Base-by-base conservation (phyloP, 2,329 filamentous ascomycete genomes). In the Aureobasidium leucospermi region DNA sequence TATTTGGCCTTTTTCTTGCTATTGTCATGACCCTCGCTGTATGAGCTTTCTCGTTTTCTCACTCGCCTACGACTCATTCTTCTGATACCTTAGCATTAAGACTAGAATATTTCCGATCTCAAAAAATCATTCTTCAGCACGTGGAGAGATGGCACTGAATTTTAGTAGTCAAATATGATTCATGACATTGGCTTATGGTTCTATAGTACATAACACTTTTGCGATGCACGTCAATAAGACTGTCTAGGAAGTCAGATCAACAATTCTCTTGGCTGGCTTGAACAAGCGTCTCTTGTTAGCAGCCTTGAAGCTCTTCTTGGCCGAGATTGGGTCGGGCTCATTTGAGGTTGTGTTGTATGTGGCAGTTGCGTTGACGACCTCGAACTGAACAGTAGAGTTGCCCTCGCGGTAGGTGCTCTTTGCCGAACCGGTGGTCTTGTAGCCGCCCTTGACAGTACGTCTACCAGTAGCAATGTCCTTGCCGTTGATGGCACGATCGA, bases 381-480 rank as follows among this genome's bases (percentile, higher is more conserved):
- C 48, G 11, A 62, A 60, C 28, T 62, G 60, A 6, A 62, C 55
- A 9, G 60, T 62, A 1, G 45, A 47, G 38, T 62, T 62, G 5
- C 77, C 77, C 65, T 79, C 74, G 3, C 74, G 64, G 59, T 71
- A 76, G 9, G 65, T 67, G 59, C 73, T 75, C 16, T 68, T 71
- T 19, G 66, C 64, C 28, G 71, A 67, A 2, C 74, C 74, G 3
- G 65, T 62, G 0, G 71, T 74, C 62, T 66, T 66, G 61, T 75
- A 76, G 6, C 62, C 60, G 0, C 68, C 62, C 39, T 66, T 65
- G 32, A 64, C 56, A 45, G 67, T 65, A 13, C 78, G 78, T 6
- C 76, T 79, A 9, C 81, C 81, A 1, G 78, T 80, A 23, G 77
- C 78, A 58, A 85, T 73, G 58, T 83, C 79, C 19, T 71, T 67